Percentiles rank a stretch among this genome's conserved stretches.
Conservation (phyloP, 2,329 filamentous ascomycete species). For the Xylariaceae sp. region DNA sequence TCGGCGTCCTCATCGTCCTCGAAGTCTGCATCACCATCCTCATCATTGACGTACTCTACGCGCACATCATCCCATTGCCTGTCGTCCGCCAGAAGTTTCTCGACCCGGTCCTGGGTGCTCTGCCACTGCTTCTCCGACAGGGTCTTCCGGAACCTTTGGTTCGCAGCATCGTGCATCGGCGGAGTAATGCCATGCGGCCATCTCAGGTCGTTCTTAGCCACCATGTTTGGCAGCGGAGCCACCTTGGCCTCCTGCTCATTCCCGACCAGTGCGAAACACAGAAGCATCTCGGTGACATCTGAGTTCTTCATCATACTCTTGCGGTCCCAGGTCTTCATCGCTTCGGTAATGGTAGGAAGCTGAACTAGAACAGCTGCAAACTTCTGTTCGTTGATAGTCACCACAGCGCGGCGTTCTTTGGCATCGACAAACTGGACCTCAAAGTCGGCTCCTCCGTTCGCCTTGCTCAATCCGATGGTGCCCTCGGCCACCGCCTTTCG, state of each 20-base stretch:
- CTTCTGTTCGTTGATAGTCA: constrained; percentile 60
- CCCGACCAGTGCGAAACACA: constrained; percentile 63
- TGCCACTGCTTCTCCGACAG: constrained; percentile 78
- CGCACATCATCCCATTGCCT: constrained; percentile 50
- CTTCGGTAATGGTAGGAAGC: constrained; percentile 78
- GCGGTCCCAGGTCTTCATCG: constrained; percentile 89
- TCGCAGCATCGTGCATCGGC: constrained; percentile 78
- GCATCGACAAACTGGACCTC: constrained; percentile 70
- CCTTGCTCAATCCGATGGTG: constrained; percentile 60
- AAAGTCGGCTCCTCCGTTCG: constrained; percentile 67
- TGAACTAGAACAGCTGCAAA: constrained; percentile 79
- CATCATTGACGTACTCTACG: constrained; percentile 58
- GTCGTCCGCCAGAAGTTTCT: constrained; percentile 65
- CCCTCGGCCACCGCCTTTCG: constrained; percentile 67
- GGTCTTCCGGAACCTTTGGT: constrained; percentile 75
- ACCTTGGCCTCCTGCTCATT: constrained; percentile 58
- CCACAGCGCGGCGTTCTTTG: constrained; percentile 64
- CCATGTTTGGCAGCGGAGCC: constrained; percentile 62
- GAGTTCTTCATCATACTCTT: constrained; percentile 83
- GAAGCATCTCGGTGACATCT: constrained; percentile 82
- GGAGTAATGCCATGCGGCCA: constrained; percentile 85
- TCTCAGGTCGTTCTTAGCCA: constrained; percentile 56
- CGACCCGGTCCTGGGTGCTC: constrained; percentile 73
- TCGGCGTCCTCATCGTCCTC: constrained; percentile 40
- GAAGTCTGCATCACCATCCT: constrained; percentile 35